Evolutionary conservation across 2,329 filamentous ascomycete genomes (phyloP).

Genomic region (Fusarium staphyleae): DNA sequence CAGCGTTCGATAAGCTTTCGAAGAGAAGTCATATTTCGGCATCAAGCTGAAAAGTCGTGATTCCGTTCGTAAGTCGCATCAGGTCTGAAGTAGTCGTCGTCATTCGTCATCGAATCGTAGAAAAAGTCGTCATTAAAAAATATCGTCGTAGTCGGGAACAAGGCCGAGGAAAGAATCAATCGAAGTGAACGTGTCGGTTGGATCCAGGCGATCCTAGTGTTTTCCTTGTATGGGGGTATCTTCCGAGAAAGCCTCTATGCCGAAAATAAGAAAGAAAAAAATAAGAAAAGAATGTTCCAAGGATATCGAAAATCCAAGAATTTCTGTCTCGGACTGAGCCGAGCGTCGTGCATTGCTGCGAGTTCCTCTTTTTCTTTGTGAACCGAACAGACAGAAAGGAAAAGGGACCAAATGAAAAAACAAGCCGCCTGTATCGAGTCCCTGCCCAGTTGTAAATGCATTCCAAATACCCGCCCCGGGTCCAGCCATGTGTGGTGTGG

Average conservation of each 20-base stretch:
- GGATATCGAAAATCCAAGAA: slow-evolving; percentile 52
- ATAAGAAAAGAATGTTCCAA: slow-evolving; percentile 32
- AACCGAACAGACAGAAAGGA: slow-evolving; percentile 41
- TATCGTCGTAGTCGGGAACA: slow-evolving; percentile 52
- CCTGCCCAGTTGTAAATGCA: slow-evolving; percentile 62
- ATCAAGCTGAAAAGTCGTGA: slow-evolving; percentile 45
- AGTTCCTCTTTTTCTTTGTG: slow-evolving; percentile 63
- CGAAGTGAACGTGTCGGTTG: slow-evolving; percentile 45
- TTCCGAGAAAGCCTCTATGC: slow-evolving; percentile 41
- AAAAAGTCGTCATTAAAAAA: slow-evolving; percentile 54
- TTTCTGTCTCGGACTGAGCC: slow-evolving; percentile 58
- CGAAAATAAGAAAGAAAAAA: slow-evolving; percentile 36
- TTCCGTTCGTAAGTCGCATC: slow-evolving; percentile 46
- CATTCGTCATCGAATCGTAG: slow-evolving; percentile 49
- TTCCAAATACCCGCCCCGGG: slow-evolving; percentile 58
- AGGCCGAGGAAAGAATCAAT: slow-evolving; percentile 49
- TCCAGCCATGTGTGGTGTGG: slow-evolving; percentile 62
- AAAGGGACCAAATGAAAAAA: slow-evolving; percentile 44
- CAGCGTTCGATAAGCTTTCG: slow-evolving; percentile 40
- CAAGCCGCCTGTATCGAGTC: slow-evolving; percentile 57
- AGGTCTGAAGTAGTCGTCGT: slow-evolving; percentile 43
- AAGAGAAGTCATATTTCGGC: slow-evolving; percentile 43
- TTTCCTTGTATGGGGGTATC: slow-evolving; percentile 29
- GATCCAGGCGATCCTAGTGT: slow-evolving; percentile 18
- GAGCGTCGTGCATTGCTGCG: slow-evolving; percentile 69